A percentile compares a stretch with the other conserved stretches of the same genome.
These are phyloP conservation scores for Zygosaccharomyces lentus DNA, from an alignment of 805 yeast species.

Conservation along the genomic window DNA sequence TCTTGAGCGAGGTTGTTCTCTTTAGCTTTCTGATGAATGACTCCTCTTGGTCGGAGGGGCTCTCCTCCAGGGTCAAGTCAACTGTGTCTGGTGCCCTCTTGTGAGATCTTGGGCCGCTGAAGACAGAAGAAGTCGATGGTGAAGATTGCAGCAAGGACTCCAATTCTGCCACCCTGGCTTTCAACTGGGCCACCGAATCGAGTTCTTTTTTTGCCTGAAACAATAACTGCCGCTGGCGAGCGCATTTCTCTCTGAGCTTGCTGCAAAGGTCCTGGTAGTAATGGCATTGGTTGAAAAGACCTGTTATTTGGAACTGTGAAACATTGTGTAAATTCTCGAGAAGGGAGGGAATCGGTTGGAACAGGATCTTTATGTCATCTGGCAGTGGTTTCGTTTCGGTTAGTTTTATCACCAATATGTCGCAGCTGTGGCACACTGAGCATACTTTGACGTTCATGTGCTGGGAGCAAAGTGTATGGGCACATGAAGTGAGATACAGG, in stretches of 20 bases:
- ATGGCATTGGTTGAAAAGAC: slow-evolving; percentile 23
- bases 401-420: slow-evolving; percentile 22
- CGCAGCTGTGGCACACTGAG: slow-evolving; percentile 20
- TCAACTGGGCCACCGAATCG: slow-evolving; percentile 23
- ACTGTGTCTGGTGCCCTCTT: slow-evolving; percentile 25
- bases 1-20: slow-evolving; percentile 13
- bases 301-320: slow-evolving; percentile 30
- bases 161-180: slow-evolving; percentile 14
- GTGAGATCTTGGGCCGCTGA: slow-evolving; percentile 16
- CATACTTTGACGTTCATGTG: slow-evolving; percentile 24
- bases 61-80: slow-evolving; percentile 25
- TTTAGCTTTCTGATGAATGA: slow-evolving; percentile 23
- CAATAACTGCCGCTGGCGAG: slow-evolving; percentile 27
- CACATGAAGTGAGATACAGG: slow-evolving; percentile 37
- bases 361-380: slow-evolving; percentile 23
- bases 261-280: slow-evolving; percentile 25
- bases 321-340: slow-evolving; percentile 28
- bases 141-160: slow-evolving; percentile 6
- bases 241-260: slow-evolving; percentile 26
- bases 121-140: slow-evolving; percentile 5
- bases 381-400: slow-evolving; percentile 21
- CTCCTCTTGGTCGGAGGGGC: slow-evolving; percentile 13
- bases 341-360: slow-evolving; percentile 26
- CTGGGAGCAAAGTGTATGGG: slow-evolving; percentile 36
- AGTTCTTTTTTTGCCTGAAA: slow-evolving; percentile 28